Conservation (phyloP, 2,329 filamentous ascomycete species). For the Scedosporium boydii region DNA sequence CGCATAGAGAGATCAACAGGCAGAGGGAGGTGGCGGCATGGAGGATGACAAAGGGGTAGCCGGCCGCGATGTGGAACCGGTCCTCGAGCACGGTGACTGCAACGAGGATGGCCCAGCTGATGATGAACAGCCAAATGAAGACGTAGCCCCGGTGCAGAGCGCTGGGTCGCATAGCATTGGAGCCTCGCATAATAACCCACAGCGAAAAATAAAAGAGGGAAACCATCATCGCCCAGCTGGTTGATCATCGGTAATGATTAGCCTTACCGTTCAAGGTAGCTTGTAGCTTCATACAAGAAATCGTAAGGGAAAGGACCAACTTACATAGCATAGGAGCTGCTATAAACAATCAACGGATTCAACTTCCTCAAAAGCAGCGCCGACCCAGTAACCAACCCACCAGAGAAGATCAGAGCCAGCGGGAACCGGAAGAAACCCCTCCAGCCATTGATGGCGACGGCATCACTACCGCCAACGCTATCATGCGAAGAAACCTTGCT, state of each 20-base stretch:
- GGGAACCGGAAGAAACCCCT: conserved; percentile 80
- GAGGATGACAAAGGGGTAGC: conserved; percentile 76
- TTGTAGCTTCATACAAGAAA: background rate
- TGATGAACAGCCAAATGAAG: conserved; percentile 72
- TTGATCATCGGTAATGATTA: background rate
- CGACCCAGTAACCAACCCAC: conserved; percentile 58
- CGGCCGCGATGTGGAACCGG: conserved; percentile 60
- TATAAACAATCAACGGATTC: conserved; percentile 87
- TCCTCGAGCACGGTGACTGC: conserved; percentile 67
- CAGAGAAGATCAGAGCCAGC: conserved; percentile 59
- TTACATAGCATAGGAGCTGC: conserved; percentile 70
- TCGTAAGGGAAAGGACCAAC: conserved; percentile 13
- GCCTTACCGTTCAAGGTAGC: background rate
- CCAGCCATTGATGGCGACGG: conserved; percentile 61
- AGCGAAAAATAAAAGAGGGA: conserved; percentile 70
- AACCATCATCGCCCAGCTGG: conserved; percentile 71
- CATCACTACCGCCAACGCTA: conserved; percentile 46
- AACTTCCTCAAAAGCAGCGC: conserved; percentile 70
- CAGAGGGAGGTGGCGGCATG: conserved; percentile 68
- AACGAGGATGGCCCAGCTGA: conserved; percentile 66
- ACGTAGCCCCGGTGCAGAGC: conserved; percentile 76
- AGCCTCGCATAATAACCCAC: conserved; percentile 74
- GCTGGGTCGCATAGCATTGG: conserved; percentile 71
- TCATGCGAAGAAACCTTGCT: conserved; percentile 46
- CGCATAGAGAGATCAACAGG: conserved; percentile 64